phyloP scores from a whole-genome alignment of 306 rosid genomes.

The Vigna mungo region DNA sequence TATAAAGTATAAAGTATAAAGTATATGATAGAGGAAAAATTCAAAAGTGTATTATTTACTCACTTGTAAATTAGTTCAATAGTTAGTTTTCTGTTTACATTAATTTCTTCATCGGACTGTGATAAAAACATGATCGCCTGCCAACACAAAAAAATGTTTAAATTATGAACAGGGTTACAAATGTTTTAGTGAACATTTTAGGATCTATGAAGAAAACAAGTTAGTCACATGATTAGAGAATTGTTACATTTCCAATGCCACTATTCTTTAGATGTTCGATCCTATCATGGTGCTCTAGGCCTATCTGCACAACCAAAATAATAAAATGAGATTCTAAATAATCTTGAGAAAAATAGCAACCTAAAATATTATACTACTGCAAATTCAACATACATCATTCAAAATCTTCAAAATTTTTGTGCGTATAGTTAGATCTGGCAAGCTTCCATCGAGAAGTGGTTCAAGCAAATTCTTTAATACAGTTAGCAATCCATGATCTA shows the following conservation, averaged over 20 bases:
- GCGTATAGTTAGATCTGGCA: slow-evolving; percentile 87
- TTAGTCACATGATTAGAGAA: neutral
- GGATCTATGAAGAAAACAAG: slow-evolving; percentile 1
- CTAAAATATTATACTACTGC: neutral
- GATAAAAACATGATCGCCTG: slow-evolving; percentile 97
- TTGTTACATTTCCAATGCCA: slow-evolving; percentile 92
- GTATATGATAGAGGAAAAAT: too few species aligned
- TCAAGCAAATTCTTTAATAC: slow-evolving; percentile 92
- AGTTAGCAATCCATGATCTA: slow-evolving; percentile 90
- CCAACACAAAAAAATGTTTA: slow-evolving; percentile 29
- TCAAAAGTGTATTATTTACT: slow-evolving; percentile 51
- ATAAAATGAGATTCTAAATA: slow-evolving; percentile 39
- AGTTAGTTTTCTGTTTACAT: slow-evolving; percentile 79
- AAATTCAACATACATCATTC: slow-evolving; percentile 6
- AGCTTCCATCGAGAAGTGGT: slow-evolving; percentile 96
- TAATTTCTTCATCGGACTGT: slow-evolving; percentile 89
- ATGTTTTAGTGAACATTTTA: neutral
- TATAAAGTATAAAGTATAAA: too few species aligned
- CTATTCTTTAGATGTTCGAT: slow-evolving; percentile 93
- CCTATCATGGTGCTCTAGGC: slow-evolving; percentile 89
- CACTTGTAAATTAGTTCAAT: slow-evolving; percentile 93
- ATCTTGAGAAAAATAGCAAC: slow-evolving; percentile 8
- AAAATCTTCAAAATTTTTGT: slow-evolving; percentile 83
- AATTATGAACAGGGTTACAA: neutral
- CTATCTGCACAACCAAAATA: slow-evolving; percentile 68